Base-by-base conservation (phyloP, 1,284 basidiomycete species). In the Microbotryum silenes-acaulis region DNA sequence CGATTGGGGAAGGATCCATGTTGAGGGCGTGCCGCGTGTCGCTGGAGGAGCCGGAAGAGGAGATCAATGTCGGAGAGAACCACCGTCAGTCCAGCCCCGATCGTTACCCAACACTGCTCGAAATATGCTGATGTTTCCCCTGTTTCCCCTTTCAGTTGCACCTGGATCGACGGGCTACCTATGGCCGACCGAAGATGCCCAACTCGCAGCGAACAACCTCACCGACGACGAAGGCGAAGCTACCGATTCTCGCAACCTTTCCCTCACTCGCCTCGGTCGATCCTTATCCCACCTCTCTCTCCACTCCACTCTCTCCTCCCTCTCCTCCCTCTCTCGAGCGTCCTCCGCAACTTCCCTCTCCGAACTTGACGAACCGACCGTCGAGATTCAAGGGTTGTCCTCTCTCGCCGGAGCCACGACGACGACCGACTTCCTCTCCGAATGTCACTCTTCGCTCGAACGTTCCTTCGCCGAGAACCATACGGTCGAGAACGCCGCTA, bases 401-500 rank as follows among this genome's bases (percentile, higher is more conserved):
- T 55, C 59, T 21, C 59, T 63, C 29, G 48, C 49, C 25, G 58
- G 69, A 5, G 63, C 74, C 4, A 20, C 49, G 45, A 62, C 58
- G 29, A 57, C 63, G 25, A 60, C 78, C 63, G 91, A 93, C 73
- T 94, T 94, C 78, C 79, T 77, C 52, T 77, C 77, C 37, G 91
- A 94, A 75, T 89, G 89, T 54, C 78, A 75, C 20, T 85, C 86
- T 66, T 91, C 89, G 20, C 81, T 94, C 54, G 87, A 89, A 62
- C 86, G 91, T 61, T 91, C 91, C 25, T 92, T 92, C 74, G 80
- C 84, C n/a, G 91, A 94, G 75, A 85, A 82, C 2, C 91, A 94
- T 77, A 88, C 87, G 6, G 83, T 92, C 56, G 91, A 93, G 71
- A 91, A 94, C 76, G 90, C 91, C 1, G 82, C 89, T 0, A 89